Base-by-base conservation (phyloP, 805 yeast species). In the Zygosaccharomyces bailii region DNA sequence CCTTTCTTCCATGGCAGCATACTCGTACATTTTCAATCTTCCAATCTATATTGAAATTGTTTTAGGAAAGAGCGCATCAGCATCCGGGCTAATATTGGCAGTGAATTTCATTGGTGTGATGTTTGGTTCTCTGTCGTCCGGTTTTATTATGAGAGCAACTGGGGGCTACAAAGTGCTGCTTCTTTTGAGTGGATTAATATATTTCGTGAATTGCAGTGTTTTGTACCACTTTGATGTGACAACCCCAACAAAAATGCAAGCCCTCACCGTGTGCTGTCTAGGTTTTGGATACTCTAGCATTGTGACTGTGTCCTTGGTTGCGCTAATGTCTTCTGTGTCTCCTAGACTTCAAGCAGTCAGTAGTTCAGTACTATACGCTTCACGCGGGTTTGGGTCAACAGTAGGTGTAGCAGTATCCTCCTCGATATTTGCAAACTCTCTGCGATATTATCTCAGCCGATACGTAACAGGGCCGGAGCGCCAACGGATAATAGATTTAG, bases 361-460 rank as follows among this genome's bases (percentile, higher is more conserved):
- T 32, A 44, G 36, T 14, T 44, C 48, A 8, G 45, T 50, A 42
- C 32, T 45, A 43, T 33, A 48, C 39, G 45, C 48, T 18, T 40
- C 41, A 21, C 40, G 48, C 1, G 41, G 41, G 10, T 34, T 34
- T 27, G 48, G 48, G 7, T 44, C 41, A 8, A 44, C 48, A 9
- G 39, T 43, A 73, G 72, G 46, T 71, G 80, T 11, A 19, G 42
- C 49, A 34, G 36, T 46, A 17, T 30, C 46, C n/a, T 36, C 46
- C 19, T 36, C 49, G 14, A 42, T 46, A 46, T 46, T 46, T 38
- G 27, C 43, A 25, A 42, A 46, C 38, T 38, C 46, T 29, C 17
- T 43, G 21, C 43, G 43, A 30, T 25, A 29, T 29, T 43, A 27
- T 19, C 46, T 43, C 23, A 31, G 38, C 37, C 9, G 3, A n/a